Evolutionary conservation across 2,329 filamentous ascomycete species (phyloP).

Genomic region (Colletotrichum sp.): DNA sequence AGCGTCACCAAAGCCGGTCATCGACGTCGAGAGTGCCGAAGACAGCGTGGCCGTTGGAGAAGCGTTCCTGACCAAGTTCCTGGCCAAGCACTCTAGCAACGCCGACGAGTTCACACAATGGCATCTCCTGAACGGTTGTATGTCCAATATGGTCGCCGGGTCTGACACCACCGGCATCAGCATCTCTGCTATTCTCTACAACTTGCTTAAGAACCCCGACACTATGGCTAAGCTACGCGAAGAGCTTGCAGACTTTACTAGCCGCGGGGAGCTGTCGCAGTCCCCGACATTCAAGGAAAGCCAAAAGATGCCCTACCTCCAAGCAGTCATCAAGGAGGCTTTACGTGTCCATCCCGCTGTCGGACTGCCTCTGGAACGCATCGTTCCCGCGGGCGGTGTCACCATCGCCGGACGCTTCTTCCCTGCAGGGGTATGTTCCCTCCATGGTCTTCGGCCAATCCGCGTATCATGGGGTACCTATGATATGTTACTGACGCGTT

Average conservation of each 20-base stretch:
- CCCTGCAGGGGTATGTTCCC: constrained; percentile 28
- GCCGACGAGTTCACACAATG: constrained; percentile 44
- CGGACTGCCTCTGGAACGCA: constrained; percentile 52
- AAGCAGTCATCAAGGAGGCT: constrained; percentile 59
- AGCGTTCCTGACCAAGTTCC: constrained; percentile 44
- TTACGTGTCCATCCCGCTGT: constrained; percentile 55
- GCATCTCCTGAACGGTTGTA: constrained; percentile 31
- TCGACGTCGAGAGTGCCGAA: constrained; percentile 1
- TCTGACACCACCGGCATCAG: constrained; percentile 54
- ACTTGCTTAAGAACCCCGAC: constrained; percentile 39
- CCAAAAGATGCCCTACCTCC: constrained; percentile 53
- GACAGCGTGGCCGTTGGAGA: constrained; percentile 29
- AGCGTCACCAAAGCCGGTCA: constrained; percentile 19
- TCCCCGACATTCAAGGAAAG: constrained; percentile 38
- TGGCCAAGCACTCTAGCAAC: constrained; percentile 42
- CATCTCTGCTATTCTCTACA: constrained; percentile 48
- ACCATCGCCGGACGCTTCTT: constrained; percentile 39
- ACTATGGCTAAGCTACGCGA: constrained; percentile 26
- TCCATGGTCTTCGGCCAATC: not conserved
- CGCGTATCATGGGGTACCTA: not conserved
- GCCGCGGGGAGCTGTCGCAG: constrained; percentile 18
- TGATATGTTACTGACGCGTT: not conserved
- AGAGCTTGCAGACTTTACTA: constrained; percentile 25
- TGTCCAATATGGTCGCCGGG: constrained; percentile 41
- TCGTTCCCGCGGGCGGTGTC: constrained; percentile 48